Evolutionary conservation across 2,329 filamentous ascomycete genomes (phyloP), one percentile per base, ranked within the genome.

Genomic region (Fusarium neocosmosporiellum): DNA sequence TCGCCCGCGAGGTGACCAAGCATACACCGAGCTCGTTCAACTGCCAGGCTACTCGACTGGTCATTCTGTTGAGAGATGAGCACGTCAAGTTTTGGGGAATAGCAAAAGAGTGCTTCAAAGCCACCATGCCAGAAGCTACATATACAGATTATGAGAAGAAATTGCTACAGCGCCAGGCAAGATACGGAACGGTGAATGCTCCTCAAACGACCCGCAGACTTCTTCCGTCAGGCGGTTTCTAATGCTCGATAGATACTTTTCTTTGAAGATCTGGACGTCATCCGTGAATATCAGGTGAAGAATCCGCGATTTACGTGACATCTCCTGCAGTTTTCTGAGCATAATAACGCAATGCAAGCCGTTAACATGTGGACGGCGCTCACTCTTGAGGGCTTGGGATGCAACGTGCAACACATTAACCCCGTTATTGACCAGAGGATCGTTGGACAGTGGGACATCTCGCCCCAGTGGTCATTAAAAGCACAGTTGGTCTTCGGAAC

Each of bases 21-120:
- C 66, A 68, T 27, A 65, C 66, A 11, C 66, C 66, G 2, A 68
- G 66, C 24, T 68, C 66, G 2, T 71, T 69, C 14, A 71, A 71
- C 36, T 71, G 66, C 11, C 66, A 71, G 18, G 59, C 69, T 2
- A 71, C 63, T 7, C 59, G 69, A 3, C 46, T 69, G 1, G 69
- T 71, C 10, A 36, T 69, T 39, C 61, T 69, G 4, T 20, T 69
- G 1, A 37, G 46, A 33, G 48, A 59, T 10, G 58, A 71, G 4
- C 66, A 71, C 10, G 39, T 60, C 16, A 63, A 61, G 29, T 65
- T 71, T 11, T 71, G 69, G 66, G 62, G 61, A 2, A 66, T 71
- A 2, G 69, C 63, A 31, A 71, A 36, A 24, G 24, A 65, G 13
- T 55, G 59, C 31, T 65, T 66, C 14, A 63, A 60, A 20, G 59